phyloP scores from a whole-genome alignment of 139 green algal species.

The Tetraselmis striata region DNA sequence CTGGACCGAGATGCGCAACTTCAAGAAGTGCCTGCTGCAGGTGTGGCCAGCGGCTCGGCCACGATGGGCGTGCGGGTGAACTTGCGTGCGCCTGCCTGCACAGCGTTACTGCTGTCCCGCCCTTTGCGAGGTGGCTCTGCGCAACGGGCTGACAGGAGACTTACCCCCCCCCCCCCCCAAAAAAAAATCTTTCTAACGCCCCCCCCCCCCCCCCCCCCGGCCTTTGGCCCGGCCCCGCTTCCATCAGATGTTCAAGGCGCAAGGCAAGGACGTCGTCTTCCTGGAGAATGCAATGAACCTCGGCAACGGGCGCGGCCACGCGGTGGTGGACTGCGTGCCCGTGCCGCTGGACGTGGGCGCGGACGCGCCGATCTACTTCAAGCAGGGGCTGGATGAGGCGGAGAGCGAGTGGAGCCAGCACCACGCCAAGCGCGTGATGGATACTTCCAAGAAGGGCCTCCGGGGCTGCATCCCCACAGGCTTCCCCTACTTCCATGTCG shows the following conservation, averaged over 20 bases:
- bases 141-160: not conserved
- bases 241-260: slow-evolving; percentile 55
- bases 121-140: slow-evolving; percentile 1
- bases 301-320: slow-evolving; percentile 47
- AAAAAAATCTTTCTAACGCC: not conserved
- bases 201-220: no score
- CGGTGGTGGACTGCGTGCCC: slow-evolving; percentile 78
- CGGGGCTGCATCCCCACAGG: slow-evolving; percentile 79
- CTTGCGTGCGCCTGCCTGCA: no score
- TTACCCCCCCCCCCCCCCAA: no score
- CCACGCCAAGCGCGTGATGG: slow-evolving; percentile 81
- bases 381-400: slow-evolving; percentile 74
- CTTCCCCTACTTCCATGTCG: slow-evolving; percentile 93
- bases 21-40: slow-evolving; percentile 95
- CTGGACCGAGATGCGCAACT: slow-evolving; percentile 95
- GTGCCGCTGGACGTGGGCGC: slow-evolving; percentile 32
- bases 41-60: no score
- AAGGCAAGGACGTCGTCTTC: slow-evolving; percentile 72
- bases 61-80: no score
- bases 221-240: not conserved
- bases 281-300: slow-evolving; percentile 79
- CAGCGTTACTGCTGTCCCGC: no score
- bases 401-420: slow-evolving; percentile 91
- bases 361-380: slow-evolving; percentile 30
- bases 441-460: slow-evolving; percentile 75